phyloP scores from a whole-genome alignment of 176 grass and related monocot genomes.

The Paspalum vaginatum region DNA sequence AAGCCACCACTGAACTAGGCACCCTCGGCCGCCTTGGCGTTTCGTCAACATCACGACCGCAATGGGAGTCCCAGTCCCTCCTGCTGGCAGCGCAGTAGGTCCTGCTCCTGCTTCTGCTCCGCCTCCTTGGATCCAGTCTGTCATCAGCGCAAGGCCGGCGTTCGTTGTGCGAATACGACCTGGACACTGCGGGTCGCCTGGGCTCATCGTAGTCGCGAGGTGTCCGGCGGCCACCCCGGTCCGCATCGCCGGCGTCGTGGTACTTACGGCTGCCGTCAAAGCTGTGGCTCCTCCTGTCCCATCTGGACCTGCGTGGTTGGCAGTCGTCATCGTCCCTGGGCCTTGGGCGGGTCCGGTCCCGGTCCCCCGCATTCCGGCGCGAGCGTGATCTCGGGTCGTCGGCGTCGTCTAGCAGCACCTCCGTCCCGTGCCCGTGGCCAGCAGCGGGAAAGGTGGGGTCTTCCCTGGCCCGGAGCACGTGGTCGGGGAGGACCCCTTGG shows the following conservation, averaged over 20 bases:
- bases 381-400: slow-evolving; percentile 37
- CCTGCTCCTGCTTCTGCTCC: slow-evolving; percentile 37
- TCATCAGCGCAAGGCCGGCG: slow-evolving; percentile 25
- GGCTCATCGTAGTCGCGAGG: slow-evolving; percentile 32
- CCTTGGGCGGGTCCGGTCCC: slow-evolving; percentile 5
- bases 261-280: slow-evolving; percentile 49
- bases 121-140: slow-evolving; percentile 42
- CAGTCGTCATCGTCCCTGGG: slow-evolving; percentile 36
- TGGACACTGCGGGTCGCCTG: slow-evolving; percentile 38
- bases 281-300: slow-evolving; percentile 58
- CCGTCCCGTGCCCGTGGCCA: slow-evolving; percentile 40
- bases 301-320: slow-evolving; percentile 36
- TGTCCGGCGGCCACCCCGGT: slow-evolving; percentile 36
- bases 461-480: slow-evolving; percentile 47
- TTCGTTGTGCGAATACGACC: slow-evolving; percentile 56
- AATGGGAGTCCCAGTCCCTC: background rate
- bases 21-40: slow-evolving; percentile 9
- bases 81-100: slow-evolving; percentile 8
- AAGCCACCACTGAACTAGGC: slow-evolving; percentile 30
- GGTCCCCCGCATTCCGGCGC: slow-evolving; percentile 20
- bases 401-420: slow-evolving; percentile 14
- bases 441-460: background rate
- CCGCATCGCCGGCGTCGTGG: background rate
- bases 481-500: slow-evolving; percentile 54
- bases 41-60: background rate